These are phyloP conservation scores for Candida freyschussii DNA, from an alignment of 1,139 yeast species.

Conservation along the genomic window DNA sequence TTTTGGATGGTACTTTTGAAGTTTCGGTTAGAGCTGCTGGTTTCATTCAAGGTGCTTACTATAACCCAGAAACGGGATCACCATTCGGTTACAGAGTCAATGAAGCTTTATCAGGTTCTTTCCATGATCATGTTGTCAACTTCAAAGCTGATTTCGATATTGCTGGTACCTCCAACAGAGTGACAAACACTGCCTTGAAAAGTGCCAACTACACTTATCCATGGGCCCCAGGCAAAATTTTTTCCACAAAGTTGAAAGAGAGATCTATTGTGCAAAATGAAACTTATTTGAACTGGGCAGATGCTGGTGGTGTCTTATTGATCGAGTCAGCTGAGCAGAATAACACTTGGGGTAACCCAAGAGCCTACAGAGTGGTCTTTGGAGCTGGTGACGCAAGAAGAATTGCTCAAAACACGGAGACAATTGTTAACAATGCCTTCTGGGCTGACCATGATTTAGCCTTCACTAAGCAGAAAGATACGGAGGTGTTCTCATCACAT, in stretches of 20 bases:
- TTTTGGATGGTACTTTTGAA: slow-evolving; percentile 25
- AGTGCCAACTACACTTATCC: slow-evolving; percentile 19
- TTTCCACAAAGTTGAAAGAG: slow-evolving; percentile 16
- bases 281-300: slow-evolving; percentile 19
- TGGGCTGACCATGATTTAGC: slow-evolving; percentile 24
- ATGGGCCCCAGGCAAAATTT: slow-evolving; percentile 23
- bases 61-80: slow-evolving; percentile 19
- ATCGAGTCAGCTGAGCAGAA: slow-evolving; percentile 22
- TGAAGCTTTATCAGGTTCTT: slow-evolving; percentile 24
- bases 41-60: slow-evolving; percentile 26
- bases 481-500: slow-evolving; percentile 23
- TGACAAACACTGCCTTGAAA: slow-evolving; percentile 15
- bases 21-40: slow-evolving; percentile 27
- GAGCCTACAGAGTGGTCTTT: slow-evolving; percentile 24
- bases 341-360: slow-evolving; percentile 25
- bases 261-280: slow-evolving; percentile 18
- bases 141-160: slow-evolving; percentile 26
- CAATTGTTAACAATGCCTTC: slow-evolving; percentile 21
- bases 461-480: slow-evolving; percentile 23
- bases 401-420: slow-evolving; percentile 15
- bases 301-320: slow-evolving; percentile 21
- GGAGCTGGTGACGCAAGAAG: slow-evolving; percentile 19
- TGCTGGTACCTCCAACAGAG: slow-evolving; percentile 22
- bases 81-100: slow-evolving; percentile 22
- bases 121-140: slow-evolving; percentile 27